These are phyloP conservation scores for Claviceps spartinae DNA, from an alignment of 2,329 filamentous ascomycete genomes.

Conservation along the genomic window DNA sequence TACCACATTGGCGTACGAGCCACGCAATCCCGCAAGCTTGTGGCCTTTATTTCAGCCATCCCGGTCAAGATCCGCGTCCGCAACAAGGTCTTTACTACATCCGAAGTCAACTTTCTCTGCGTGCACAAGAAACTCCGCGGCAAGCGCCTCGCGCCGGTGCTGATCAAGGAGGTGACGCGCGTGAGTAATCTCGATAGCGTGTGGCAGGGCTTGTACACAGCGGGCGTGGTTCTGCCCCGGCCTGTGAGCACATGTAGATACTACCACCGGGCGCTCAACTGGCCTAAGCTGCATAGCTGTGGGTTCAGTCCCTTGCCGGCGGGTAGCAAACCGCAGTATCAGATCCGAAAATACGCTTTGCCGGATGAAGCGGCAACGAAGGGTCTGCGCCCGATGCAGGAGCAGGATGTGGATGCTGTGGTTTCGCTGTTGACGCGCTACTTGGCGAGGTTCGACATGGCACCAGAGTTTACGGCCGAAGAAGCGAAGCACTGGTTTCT, in stretches of 20 bases:
- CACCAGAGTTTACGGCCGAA: conserved; percentile 63
- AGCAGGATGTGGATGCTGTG: conserved; percentile 64
- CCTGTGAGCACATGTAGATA: conserved; percentile 90
- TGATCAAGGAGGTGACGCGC: conserved; percentile 96
- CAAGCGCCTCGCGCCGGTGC: conserved; percentile 80
- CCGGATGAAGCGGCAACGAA: conserved; percentile 59
- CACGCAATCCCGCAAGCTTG: conserved; percentile 68
- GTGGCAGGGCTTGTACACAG: conserved; percentile 94
- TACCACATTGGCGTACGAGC: conserved; percentile 94
- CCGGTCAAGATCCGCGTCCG: conserved; percentile 74
- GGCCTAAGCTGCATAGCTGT: conserved; percentile 89
- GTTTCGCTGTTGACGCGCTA: conserved; percentile 64
- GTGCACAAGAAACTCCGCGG: conserved; percentile 95
- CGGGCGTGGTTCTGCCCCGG: conserved; percentile 77
- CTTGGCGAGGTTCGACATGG: conserved; percentile 66
- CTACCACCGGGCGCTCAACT: conserved; percentile 87
- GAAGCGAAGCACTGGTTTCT: conserved; percentile 86
- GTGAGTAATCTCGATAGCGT: conserved; percentile 76
- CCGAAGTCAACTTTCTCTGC: conserved; percentile 96
- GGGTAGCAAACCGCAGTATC: conserved; percentile 71
- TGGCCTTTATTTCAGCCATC: conserved; percentile 91
- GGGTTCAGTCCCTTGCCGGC: conserved; percentile 82
- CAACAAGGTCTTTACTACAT: conserved; percentile 58
- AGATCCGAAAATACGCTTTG: conserved; percentile 75
- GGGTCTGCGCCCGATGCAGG: conserved; percentile 69